A percentile compares a stretch with the other conserved stretches of the same genome.
These are phyloP conservation scores for Tardiomyces blankii DNA, from an alignment of 1,139 yeast species.

Conservation along the genomic window DNA sequence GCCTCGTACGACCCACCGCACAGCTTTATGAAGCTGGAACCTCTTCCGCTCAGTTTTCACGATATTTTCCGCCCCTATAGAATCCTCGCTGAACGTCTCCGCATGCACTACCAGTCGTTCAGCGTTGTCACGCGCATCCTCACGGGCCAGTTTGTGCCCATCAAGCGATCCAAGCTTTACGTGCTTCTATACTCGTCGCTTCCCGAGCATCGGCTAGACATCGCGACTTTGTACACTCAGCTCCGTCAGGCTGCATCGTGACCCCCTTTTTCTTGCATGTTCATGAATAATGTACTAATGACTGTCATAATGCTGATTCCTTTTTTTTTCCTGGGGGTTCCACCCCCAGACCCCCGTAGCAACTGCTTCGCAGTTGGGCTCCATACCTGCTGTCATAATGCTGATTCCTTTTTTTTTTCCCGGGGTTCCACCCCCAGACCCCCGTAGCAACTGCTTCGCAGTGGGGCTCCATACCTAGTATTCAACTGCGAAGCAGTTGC, in stretches of 20 bases:
- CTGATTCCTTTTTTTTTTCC: too few relatives aligned
- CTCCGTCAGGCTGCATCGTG: neutral
- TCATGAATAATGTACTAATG: too few relatives aligned
- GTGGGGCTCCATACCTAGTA: too few relatives aligned
- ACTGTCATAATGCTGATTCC: too few relatives aligned
- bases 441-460: too few relatives aligned
- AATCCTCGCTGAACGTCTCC: conserved; percentile 30
- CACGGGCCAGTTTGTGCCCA: conserved; percentile 36
- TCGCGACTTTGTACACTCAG: conserved; percentile 2
- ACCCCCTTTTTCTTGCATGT: too few relatives aligned
- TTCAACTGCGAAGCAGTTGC: too few relatives aligned
- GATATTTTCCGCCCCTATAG: conserved; percentile 40
- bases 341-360: too few relatives aligned
- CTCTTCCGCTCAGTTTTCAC: conserved; percentile 34
- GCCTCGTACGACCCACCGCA: conserved; percentile 10
- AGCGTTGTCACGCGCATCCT: conserved; percentile 30
- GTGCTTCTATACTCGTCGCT: conserved; percentile 38
- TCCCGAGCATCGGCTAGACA: conserved; percentile 29
- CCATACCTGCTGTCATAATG: too few relatives aligned
- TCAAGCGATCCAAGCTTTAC: conserved; percentile 37
- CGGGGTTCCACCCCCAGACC: too few relatives aligned
- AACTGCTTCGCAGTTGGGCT: too few relatives aligned
- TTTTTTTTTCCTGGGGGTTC: too few relatives aligned
- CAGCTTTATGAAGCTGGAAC: conserved; percentile 28
- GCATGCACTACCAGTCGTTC: conserved; percentile 33